Base-by-base conservation (phyloP, 2,329 filamentous ascomycete species). In the Neonectria coccinea region DNA sequence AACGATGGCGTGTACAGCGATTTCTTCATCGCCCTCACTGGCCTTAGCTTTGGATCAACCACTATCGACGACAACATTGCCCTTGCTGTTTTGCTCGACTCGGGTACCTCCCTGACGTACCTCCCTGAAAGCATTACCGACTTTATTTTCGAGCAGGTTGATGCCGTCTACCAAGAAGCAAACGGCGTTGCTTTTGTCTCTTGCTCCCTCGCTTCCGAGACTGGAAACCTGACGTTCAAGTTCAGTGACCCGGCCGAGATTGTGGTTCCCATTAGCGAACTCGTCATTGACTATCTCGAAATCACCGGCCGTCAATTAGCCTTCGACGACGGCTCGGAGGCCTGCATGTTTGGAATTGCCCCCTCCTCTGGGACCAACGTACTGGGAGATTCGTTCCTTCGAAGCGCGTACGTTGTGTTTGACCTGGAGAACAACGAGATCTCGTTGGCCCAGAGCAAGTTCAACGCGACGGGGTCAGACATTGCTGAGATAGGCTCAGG, bases 401-500 rank as follows among this genome's bases (percentile, higher is more conserved):
- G 91, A 52, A 91, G 89, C 39, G 91, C 91, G 0, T 94, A 94
- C 70, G 85, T 92, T 14, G 91, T 94, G 11, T 93, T 92, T 75
- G 91, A 93, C 75, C 81, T 93, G 22, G 86, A 83, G 29, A 92
- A 91, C 76, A 89, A 92, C 75, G 83, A 91, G 78, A 89, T 93
- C 68, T 90, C 88, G 2, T 79, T 93, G 33, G 91, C 90, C 1
- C 88, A 91, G 76, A 90, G 90, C 18, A 85, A 83, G 55, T 89
- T 88, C 77, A 87, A 91, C 73, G 80, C 84, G 4, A 74, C 70
- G 0, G 53, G 57, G 5, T 81, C 81, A 5, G 82, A 82, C 53
- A 77, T 91, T 16, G 68, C 83, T 39, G 87, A 90, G 78, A 90
- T 91, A 61, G 78, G 78, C 22, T 79, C 78, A 11, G 86, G 86